Percentiles rank a stretch among this genome's conserved stretches.
Conservation (phyloP, 371 early-diverging fungal genomes). For the Syncephalastrum racemosum region DNA sequence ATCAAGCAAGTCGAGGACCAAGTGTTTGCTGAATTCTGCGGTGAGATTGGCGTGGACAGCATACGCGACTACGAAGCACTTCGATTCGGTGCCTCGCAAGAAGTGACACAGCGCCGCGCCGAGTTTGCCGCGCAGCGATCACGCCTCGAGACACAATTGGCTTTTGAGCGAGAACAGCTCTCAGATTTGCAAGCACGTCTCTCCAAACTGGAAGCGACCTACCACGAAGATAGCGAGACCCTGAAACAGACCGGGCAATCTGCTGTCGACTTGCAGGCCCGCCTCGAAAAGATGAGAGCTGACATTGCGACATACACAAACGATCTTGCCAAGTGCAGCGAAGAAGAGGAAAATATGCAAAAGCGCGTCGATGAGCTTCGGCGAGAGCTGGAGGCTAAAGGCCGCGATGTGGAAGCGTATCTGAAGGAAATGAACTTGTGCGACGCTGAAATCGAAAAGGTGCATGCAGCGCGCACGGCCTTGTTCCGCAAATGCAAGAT, state of each 20-base stretch:
- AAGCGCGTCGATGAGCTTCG: conserved; percentile 60
- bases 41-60: conserved; percentile 61
- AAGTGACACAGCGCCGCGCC: conserved; percentile 69
- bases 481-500: conserved; percentile 88
- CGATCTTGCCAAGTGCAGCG: conserved; percentile 45
- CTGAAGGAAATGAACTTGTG: conserved; percentile 62
- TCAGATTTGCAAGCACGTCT: conserved; percentile 67
- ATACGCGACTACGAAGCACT: conserved; percentile 77
- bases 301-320: conserved; percentile 23
- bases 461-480: conserved; percentile 72
- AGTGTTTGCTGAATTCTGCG: conserved; percentile 82
- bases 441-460: conserved; percentile 76
- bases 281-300: conserved; percentile 37
- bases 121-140: conserved; percentile 76
- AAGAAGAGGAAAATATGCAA: conserved; percentile 49
- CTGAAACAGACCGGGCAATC: conserved; percentile 37
- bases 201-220: conserved; percentile 39
- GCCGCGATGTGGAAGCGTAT: conserved; percentile 66
- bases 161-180: conserved; percentile 77
- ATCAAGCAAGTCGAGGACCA: conserved; percentile 70
- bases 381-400: conserved; percentile 57
- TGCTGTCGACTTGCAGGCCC: conserved; percentile 36
- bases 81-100: conserved; percentile 68
- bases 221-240: conserved; percentile 30
- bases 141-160: conserved; percentile 70